These are phyloP conservation scores for Millerozyma acaciae DNA, from an alignment of 805 yeast genomes.

Conservation along the genomic window DNA sequence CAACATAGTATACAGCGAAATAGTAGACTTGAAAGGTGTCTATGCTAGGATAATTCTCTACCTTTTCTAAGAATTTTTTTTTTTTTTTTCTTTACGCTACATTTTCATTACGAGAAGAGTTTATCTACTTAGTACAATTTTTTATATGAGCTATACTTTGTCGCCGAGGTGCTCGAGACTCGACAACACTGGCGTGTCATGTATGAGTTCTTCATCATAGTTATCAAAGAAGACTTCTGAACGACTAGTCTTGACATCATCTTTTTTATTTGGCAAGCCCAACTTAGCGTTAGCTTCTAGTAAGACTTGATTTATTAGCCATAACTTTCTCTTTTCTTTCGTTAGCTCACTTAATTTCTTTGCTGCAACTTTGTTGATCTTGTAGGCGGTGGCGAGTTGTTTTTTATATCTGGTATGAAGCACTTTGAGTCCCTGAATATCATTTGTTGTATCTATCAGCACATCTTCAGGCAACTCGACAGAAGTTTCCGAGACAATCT, in stretches of 20 bases:
- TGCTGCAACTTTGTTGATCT: slow-evolving; percentile 35
- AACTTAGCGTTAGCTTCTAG: slow-evolving; percentile 39
- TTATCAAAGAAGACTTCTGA: slow-evolving; percentile 7
- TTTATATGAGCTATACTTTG: too few relatives aligned
- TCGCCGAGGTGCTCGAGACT: too few relatives aligned
- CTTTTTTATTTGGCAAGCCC: slow-evolving; percentile 25
- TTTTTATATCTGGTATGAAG: slow-evolving; percentile 26
- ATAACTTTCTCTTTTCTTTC: slow-evolving; percentile 32
- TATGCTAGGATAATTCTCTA: too few relatives aligned
- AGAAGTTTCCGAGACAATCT: background rate
- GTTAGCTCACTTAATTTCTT: slow-evolving; percentile 22
- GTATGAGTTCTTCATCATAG: slow-evolving; percentile 11
- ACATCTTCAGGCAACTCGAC: slow-evolving; percentile 12
- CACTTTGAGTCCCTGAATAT: slow-evolving; percentile 14
- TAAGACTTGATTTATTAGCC: slow-evolving; percentile 40
- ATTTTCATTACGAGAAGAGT: background rate
- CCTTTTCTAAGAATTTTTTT: background rate
- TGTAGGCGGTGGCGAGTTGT: slow-evolving; percentile 34
- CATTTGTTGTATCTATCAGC: slow-evolving; percentile 11
- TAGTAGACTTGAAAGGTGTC: too few relatives aligned
- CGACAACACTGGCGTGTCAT: too few relatives aligned
- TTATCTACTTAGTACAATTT: too few relatives aligned
- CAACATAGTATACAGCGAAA: too few relatives aligned
- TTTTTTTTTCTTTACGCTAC: background rate
- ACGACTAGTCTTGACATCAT: slow-evolving; percentile 1